Evolutionary conservation across 1,284 basidiomycete genomes (phyloP).

Genomic region (Ceratorhiza oryzae-sativae): DNA sequence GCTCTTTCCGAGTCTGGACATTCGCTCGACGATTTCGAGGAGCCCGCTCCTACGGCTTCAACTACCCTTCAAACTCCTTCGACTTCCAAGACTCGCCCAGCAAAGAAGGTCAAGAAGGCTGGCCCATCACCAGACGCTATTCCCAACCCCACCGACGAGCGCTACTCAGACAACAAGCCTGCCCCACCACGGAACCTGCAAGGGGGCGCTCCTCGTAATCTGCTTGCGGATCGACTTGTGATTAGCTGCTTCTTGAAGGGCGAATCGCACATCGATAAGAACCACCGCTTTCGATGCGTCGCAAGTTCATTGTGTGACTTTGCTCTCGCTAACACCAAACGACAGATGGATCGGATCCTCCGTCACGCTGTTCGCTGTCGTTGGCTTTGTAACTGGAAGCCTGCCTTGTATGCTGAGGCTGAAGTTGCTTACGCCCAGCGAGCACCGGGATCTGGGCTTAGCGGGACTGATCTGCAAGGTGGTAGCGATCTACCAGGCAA

Average conservation of each 20-base stretch:
- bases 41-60: too few species aligned
- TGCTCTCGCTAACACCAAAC: too few species aligned
- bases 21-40: background rate
- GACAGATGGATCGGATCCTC: background rate
- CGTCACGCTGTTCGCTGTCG: background rate
- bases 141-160: background rate
- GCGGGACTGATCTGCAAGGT: too few species aligned
- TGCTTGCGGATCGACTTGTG: background rate
- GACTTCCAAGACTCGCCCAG: background rate
- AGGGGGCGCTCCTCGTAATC: background rate
- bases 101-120: background rate
- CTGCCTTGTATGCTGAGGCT: background rate
- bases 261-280: background rate
- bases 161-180: background rate
- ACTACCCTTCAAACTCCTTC: background rate
- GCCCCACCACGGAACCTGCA: background rate
- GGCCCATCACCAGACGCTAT: background rate
- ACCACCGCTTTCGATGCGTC: background rate
- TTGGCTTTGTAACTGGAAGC: background rate
- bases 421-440: background rate
- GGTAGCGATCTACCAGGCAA: too few species aligned
- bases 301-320: conserved; percentile 1
- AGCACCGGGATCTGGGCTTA: background rate
- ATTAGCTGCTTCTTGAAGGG: background rate
- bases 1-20: background rate